phyloP scores from a whole-genome alignment of 768 basidiomycete species.

The Amyloporia xantha region DNA sequence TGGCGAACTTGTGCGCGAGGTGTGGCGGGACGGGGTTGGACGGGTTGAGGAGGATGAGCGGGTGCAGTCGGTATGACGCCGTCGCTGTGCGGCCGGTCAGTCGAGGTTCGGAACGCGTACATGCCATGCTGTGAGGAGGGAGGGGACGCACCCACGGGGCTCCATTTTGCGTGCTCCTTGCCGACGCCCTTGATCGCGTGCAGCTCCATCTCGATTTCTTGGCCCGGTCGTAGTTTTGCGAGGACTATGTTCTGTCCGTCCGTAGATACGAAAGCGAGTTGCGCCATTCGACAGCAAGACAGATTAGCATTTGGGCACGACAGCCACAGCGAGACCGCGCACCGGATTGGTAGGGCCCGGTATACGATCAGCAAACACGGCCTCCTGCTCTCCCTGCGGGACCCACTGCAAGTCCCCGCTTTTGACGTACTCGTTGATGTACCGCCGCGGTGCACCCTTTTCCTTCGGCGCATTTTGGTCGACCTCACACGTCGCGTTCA shows the following conservation, averaged over 20 bases:
- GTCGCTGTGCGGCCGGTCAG: constrained; percentile 54
- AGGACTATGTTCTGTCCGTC: constrained; percentile 63
- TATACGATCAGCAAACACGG: constrained; percentile 39
- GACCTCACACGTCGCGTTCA: constrained; percentile 62
- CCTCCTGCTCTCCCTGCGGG: constrained; percentile 75
- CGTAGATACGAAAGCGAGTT: background rate
- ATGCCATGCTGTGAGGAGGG: too few relatives aligned
- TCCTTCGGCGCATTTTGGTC: constrained; percentile 45
- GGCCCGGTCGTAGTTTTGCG: constrained; percentile 88
- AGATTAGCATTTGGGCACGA: background rate
- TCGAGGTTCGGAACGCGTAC: too few relatives aligned
- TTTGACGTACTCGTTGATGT: constrained; percentile 32
- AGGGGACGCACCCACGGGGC: constrained; percentile 70
- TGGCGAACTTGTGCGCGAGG: constrained; percentile 75
- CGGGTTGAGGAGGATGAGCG: constrained; percentile 66
- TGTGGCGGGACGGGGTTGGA: constrained; percentile 69
- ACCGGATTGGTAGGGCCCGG: constrained; percentile 62
- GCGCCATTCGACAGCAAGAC: background rate
- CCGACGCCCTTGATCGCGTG: constrained; percentile 92
- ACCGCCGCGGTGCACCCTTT: constrained; percentile 22
- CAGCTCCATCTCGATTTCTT: constrained; percentile 75
- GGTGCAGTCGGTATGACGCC: constrained; percentile 90
- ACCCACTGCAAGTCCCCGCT: constrained; percentile 69
- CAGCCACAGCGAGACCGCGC: background rate
- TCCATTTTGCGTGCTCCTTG: constrained; percentile 95